Conservation (phyloP, 768 basidiomycete genomes). For the Hygrophorus pudorinus region DNA sequence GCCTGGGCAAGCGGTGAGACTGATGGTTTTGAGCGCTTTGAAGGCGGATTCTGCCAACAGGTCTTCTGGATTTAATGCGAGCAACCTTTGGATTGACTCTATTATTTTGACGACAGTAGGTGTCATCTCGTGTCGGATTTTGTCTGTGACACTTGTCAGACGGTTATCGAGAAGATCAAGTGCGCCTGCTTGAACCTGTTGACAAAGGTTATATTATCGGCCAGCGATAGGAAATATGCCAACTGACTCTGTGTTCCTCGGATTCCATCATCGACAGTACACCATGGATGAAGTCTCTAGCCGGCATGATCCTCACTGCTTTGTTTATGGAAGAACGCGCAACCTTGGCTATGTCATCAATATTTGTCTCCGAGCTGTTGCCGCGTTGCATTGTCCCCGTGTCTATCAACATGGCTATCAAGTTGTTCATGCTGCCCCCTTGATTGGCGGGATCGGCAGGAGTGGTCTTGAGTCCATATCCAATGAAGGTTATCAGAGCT, state of each 20-base stretch:
- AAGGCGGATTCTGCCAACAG: conserved; percentile 39
- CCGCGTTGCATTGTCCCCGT: conserved; percentile 29
- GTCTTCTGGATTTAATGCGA: conserved; percentile 32
- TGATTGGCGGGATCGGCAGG: conserved; percentile 12
- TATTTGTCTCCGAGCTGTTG: conserved; percentile 21
- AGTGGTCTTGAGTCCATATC: conserved; percentile 34
- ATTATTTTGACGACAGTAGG: conserved; percentile 45
- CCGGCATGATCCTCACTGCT: conserved; percentile 57
- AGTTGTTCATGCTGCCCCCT: conserved; percentile 24
- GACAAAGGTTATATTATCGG: conserved; percentile 5
- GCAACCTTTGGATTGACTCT: conserved; percentile 34
- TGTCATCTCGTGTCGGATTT: conserved; percentile 42
- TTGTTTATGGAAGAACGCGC: conserved; percentile 44
- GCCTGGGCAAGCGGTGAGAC: conserved; percentile 42
- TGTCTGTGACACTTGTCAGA: conserved; percentile 47
- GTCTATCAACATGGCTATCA: conserved; percentile 40
- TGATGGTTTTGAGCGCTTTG: conserved; percentile 49
- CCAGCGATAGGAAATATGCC: neutral
- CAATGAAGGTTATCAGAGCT: conserved; percentile 56
- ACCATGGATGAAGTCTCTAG: conserved; percentile 55
- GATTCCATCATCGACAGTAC: conserved; percentile 46
- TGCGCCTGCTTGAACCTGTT: conserved; percentile 55
- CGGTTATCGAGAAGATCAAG: conserved; percentile 62
- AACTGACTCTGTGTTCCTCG: conserved; percentile 40
- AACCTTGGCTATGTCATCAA: conserved; percentile 34